Base-by-base conservation (phyloP, 2,329 filamentous ascomycete species). In the Pseudocercospora eumusae region DNA sequence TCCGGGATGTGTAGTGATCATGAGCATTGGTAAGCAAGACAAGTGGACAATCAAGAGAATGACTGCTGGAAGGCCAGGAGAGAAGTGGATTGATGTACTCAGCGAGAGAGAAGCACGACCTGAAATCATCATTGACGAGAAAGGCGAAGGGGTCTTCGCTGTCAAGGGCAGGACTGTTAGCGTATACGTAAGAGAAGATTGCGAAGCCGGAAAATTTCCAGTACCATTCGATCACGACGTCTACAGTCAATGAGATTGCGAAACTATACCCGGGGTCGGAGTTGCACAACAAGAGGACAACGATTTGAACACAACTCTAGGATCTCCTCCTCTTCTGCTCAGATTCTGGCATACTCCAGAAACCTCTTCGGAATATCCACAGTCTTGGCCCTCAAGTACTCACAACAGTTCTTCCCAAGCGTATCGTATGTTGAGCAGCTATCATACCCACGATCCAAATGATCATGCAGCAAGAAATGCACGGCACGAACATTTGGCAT, bases 71-170 rank as follows among this genome's bases (percentile, higher is more conserved):
- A 73, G 79, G 55, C 79, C 79, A 0, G 86, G 84, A 0, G 84
- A 89, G 75, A 73, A 77, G 42, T 90, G 87, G 87, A 86, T 83
- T 0, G 87, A 90, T 75, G 70, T 90, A 1, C 72, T 75, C 47
- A 66, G 65, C 87, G 56, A 82, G 78, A 66, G 64, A 87, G 56
- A 81, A 78, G 6, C 84, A 59, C 69, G 82, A 54, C 80, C 80
- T 0, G 79, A 84, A 64, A 82, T 89, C 0, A 73, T 76, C 15
- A 87, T 90, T 67, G 86, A 85, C 65, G 73, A 77, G 1, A 78
- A 83, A 31, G 88, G 88, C 0, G 87, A 79, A 69, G 88, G 83
- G 0, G 62, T 77, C 13, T 90, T 90, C 66, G 78, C 78, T 0
- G 84, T 84, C 42, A 75, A 75, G 10, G 79, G 78, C 5, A 78